phyloP scores from a whole-genome alignment of 805 yeast species.

The Ogataea ganodermae region DNA sequence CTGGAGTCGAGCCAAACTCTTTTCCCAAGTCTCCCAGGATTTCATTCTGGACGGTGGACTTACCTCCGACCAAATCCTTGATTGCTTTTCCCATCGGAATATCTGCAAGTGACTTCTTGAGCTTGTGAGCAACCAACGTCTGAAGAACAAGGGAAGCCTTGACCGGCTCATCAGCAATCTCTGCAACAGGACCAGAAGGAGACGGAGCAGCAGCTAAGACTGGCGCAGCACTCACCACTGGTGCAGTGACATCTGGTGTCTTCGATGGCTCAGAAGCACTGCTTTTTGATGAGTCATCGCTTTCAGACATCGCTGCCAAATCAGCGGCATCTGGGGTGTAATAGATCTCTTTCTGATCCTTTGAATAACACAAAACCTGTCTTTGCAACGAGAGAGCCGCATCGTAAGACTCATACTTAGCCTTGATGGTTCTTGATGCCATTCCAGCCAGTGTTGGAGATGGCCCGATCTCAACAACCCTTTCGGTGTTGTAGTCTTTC shows the following conservation, averaged over 20 bases:
- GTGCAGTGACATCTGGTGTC: slow-evolving; percentile 55
- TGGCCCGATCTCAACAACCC: slow-evolving; percentile 98
- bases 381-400: slow-evolving; percentile 93
- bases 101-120: slow-evolving; percentile 86
- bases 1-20: slow-evolving; percentile 97
- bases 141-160: slow-evolving; percentile 81
- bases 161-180: slow-evolving; percentile 87
- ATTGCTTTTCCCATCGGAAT: slow-evolving; percentile 89
- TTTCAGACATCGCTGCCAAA: slow-evolving; percentile 39
- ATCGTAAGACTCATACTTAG: slow-evolving; percentile 96
- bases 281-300: slow-evolving; percentile 29
- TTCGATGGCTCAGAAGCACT: slow-evolving; percentile 36
- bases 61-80: slow-evolving; percentile 97
- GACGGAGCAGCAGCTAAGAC: slow-evolving; percentile 61
- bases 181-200: slow-evolving; percentile 77
- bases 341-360: slow-evolving; percentile 95
- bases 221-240: slow-evolving; percentile 35
- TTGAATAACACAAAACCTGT: slow-evolving; percentile 92
- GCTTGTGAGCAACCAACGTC: slow-evolving; percentile 90
- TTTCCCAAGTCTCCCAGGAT: slow-evolving; percentile 98
- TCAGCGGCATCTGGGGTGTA: slow-evolving; percentile 83
- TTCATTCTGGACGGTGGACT: slow-evolving; percentile 98
- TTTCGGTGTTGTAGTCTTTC: slow-evolving; percentile 91
- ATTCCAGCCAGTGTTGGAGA: slow-evolving; percentile 98
- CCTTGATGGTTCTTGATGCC: slow-evolving; percentile 95